Conservation (phyloP, 2,329 filamentous ascomycete species). For the Beauveria rudraprayagi region DNA sequence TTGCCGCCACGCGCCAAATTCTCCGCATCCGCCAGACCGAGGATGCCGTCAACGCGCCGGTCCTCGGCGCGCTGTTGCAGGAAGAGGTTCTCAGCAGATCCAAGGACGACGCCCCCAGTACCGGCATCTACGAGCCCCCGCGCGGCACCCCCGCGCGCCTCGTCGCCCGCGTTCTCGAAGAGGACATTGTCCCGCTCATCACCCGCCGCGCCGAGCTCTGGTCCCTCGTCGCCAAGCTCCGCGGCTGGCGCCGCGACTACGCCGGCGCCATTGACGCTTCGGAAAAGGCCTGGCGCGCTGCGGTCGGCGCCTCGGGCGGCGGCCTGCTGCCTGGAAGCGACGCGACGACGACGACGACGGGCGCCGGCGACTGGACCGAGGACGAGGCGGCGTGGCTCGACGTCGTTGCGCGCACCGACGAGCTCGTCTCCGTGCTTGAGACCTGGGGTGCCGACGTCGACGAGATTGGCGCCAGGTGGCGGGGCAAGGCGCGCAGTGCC, state of each 20-base stretch:
- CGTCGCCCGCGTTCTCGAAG: slow-evolving; percentile 66
- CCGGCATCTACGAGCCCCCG: slow-evolving; percentile 27
- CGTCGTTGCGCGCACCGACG: slow-evolving; percentile 70
- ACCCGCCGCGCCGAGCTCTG: slow-evolving; percentile 72
- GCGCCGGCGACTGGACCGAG: slow-evolving; percentile 30
- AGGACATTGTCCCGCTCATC: slow-evolving; percentile 70
- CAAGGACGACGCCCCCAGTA: slow-evolving; percentile 22
- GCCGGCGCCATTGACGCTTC: slow-evolving; percentile 69
- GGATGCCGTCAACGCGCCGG: slow-evolving; percentile 64
- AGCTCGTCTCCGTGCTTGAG: slow-evolving; percentile 76
- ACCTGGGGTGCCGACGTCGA: slow-evolving; percentile 61
- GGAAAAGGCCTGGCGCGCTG: slow-evolving; percentile 83
- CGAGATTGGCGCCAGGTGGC: slow-evolving; percentile 72
- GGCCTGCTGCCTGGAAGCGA: slow-evolving; percentile 28
- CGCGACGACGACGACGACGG: not conserved
- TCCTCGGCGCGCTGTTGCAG: slow-evolving; percentile 64
- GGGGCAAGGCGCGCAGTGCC: slow-evolving; percentile 78
- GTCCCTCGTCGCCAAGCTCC: slow-evolving; percentile 62
- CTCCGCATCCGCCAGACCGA: slow-evolving; percentile 74
- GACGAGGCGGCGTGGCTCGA: slow-evolving; percentile 59
- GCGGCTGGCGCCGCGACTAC: slow-evolving; percentile 65
- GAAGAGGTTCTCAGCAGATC: slow-evolving; percentile 51
- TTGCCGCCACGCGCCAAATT: slow-evolving; percentile 66
- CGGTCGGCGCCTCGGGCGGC: slow-evolving; percentile 43
- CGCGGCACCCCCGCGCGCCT: slow-evolving; percentile 55